phyloP scores from a whole-genome alignment of 2,329 filamentous ascomycete species.

The Pseudocercospora crystallina region DNA sequence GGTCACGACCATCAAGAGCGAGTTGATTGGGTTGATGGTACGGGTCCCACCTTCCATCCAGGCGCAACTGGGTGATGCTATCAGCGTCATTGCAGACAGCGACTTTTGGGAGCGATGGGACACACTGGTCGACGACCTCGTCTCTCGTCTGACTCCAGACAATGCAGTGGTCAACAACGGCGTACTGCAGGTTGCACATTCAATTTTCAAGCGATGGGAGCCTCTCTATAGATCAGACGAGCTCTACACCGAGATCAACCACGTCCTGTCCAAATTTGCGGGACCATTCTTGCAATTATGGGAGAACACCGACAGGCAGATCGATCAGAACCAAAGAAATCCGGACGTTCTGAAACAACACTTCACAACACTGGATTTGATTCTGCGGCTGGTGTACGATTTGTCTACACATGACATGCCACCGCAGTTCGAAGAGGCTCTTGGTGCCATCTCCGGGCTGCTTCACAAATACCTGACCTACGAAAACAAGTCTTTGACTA shows the following conservation, averaged over 20 bases:
- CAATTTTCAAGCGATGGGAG: slow-evolving; percentile 94
- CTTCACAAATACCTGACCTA: slow-evolving; percentile 93
- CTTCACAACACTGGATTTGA: slow-evolving; percentile 81
- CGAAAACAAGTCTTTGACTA: slow-evolving; percentile 77
- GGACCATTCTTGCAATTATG: slow-evolving; percentile 79
- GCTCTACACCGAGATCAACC: slow-evolving; percentile 92
- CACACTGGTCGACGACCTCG: slow-evolving; percentile 90
- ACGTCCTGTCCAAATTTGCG: slow-evolving; percentile 84
- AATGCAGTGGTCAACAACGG: slow-evolving; percentile 87
- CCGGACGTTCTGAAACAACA: slow-evolving; percentile 72
- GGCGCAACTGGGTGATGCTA: slow-evolving; percentile 90
- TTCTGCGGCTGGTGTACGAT: slow-evolving; percentile 92
- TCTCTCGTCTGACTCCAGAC: slow-evolving; percentile 77
- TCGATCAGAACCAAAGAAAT: slow-evolving; percentile 74
- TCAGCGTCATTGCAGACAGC: slow-evolving; percentile 95
- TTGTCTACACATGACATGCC: slow-evolving; percentile 96
- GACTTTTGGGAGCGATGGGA: slow-evolving; percentile 97
- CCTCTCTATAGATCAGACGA: slow-evolving; percentile 91
- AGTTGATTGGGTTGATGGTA: slow-evolving; percentile 96
- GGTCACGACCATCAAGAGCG: slow-evolving; percentile 86
- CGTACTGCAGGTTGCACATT: slow-evolving; percentile 94
- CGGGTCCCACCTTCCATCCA: slow-evolving; percentile 83
- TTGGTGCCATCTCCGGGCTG: slow-evolving; percentile 71
- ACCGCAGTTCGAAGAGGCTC: slow-evolving; percentile 88
- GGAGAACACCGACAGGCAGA: slow-evolving; percentile 66